Conservation (phyloP, 768 basidiomycete species). For the Pleurotus djamor region DNA sequence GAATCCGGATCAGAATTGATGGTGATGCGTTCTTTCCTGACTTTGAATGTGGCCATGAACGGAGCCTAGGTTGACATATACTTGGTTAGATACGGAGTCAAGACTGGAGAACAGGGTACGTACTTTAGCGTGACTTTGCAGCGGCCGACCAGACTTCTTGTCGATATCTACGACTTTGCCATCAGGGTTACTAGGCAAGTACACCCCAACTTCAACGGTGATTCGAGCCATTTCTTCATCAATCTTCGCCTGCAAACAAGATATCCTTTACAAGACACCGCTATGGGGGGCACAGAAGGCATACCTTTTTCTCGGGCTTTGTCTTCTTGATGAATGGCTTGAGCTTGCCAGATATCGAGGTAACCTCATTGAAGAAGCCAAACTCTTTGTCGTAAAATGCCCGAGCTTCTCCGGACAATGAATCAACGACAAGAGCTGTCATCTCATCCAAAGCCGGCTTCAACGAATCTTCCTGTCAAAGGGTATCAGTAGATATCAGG, state of each 20-base stretch:
- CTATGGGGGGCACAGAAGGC: neutral
- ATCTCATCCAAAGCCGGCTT: slow-evolving; percentile 93
- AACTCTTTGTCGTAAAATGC: slow-evolving; percentile 95
- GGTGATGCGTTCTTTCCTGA: slow-evolving; percentile 78
- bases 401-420: slow-evolving; percentile 86
- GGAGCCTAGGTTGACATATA: slow-evolving; percentile 63
- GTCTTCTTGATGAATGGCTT: slow-evolving; percentile 95
- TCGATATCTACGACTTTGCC: slow-evolving; percentile 97
- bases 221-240: slow-evolving; percentile 99
- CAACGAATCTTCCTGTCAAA: slow-evolving; percentile 83
- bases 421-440: slow-evolving; percentile 75
- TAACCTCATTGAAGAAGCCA: slow-evolving; percentile 92
- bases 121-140: slow-evolving; percentile 98
- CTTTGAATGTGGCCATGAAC: slow-evolving; percentile 99
- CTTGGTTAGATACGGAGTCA: neutral
- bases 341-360: slow-evolving; percentile 96
- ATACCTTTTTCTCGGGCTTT: slow-evolving; percentile 95
- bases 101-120: neutral
- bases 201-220: slow-evolving; percentile 90
- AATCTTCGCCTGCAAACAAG: slow-evolving; percentile 77
- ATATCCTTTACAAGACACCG: neutral
- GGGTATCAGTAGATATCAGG: slow-evolving; percentile 4
- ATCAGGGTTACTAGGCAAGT: slow-evolving; percentile 96
- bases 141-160: slow-evolving; percentile 91
- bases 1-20: slow-evolving; percentile 73